Evolutionary conservation across 805 yeast genomes (phyloP).

Genomic region (Candida broadrunensis): DNA sequence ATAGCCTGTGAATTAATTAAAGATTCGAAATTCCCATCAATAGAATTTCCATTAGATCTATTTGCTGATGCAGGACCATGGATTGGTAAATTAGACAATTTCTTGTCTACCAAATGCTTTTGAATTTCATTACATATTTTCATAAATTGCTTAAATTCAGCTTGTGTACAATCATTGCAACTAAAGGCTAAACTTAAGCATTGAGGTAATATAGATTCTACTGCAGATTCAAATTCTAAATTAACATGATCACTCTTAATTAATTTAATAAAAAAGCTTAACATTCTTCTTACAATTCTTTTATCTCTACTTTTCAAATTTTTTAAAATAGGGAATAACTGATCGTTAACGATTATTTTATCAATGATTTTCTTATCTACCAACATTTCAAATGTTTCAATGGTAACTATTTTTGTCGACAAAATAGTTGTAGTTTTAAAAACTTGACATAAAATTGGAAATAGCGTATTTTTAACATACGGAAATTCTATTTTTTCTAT

Average conservation of each 20-base stretch:
- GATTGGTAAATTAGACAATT: constrained; percentile 15
- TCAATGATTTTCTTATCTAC: constrained; percentile 64
- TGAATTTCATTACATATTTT: constrained; percentile 18
- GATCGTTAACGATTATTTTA: constrained; percentile 67
- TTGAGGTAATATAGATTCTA: constrained; percentile 28
- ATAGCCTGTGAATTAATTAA: constrained; percentile 28
- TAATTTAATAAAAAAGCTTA: constrained; percentile 51
- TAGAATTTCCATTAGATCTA: constrained; percentile 1
- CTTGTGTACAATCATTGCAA: constrained; percentile 33
- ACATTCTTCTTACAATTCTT: constrained; percentile 47
- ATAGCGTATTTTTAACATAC: constrained; percentile 67
- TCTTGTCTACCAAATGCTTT: constrained; percentile 14
- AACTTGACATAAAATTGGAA: constrained; percentile 67
- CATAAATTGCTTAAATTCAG: constrained; percentile 31
- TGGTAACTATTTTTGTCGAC: constrained; percentile 69
- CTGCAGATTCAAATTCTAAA: constrained; percentile 26
- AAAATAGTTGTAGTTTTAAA: constrained; percentile 84
- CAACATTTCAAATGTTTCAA: constrained; percentile 56
- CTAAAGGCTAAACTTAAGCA: constrained; percentile 33
- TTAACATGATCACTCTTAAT: constrained; percentile 35
- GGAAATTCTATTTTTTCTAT: constrained; percentile 59
- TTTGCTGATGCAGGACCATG: neutral
- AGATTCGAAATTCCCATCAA: constrained; percentile 20
- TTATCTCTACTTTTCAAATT: constrained; percentile 77
- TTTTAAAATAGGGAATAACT: constrained; percentile 73